Conservation (phyloP, 1,284 basidiomycete species). For the Cutaneotrichosporon spelunceum region DNA sequence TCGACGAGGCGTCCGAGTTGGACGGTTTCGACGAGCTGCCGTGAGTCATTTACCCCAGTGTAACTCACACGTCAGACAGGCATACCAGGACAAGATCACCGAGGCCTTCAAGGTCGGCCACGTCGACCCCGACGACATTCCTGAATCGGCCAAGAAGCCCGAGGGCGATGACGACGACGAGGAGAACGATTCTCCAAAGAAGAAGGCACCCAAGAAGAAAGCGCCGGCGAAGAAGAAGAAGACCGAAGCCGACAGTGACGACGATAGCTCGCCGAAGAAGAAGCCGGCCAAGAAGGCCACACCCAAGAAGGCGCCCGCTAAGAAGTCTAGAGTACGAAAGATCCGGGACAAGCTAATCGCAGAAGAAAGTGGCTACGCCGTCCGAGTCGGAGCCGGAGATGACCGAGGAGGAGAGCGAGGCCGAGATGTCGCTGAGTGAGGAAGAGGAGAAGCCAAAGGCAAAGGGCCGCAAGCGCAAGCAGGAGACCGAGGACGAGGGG, state of each 20-base stretch:
- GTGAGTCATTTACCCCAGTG: constrained; percentile 13
- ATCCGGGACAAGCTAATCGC: neutral
- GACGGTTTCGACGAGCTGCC: constrained; percentile 51
- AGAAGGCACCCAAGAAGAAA: constrained; percentile 33
- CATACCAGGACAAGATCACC: constrained; percentile 59
- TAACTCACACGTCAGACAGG: constrained; percentile 31
- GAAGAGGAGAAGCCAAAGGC: constrained; percentile 10
- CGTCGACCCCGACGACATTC: constrained; percentile 74
- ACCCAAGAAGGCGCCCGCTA: constrained; percentile 14
- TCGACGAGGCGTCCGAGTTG: constrained; percentile 58
- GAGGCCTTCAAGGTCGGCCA: constrained; percentile 65
- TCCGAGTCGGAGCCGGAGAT: constrained; percentile 5
- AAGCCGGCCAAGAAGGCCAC: constrained; percentile 21
- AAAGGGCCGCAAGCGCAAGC: constrained; percentile 1
- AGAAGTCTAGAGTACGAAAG: neutral
- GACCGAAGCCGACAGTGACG: constrained; percentile 19
- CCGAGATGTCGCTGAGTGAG: neutral
- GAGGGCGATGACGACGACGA: constrained; percentile 33
- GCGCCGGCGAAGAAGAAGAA: constrained; percentile 14
- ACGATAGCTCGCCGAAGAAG: constrained; percentile 35
- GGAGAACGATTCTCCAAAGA: constrained; percentile 29
- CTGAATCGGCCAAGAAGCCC: constrained; percentile 59
- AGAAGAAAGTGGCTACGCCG: constrained; percentile 6
- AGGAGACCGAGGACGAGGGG: constrained; percentile 3
- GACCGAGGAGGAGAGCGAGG: constrained; percentile 1